Evolutionary conservation across 2,329 filamentous ascomycete genomes (phyloP), one percentile per base, ranked within the genome.

Genomic region (Sclerotinia spermophila): DNA sequence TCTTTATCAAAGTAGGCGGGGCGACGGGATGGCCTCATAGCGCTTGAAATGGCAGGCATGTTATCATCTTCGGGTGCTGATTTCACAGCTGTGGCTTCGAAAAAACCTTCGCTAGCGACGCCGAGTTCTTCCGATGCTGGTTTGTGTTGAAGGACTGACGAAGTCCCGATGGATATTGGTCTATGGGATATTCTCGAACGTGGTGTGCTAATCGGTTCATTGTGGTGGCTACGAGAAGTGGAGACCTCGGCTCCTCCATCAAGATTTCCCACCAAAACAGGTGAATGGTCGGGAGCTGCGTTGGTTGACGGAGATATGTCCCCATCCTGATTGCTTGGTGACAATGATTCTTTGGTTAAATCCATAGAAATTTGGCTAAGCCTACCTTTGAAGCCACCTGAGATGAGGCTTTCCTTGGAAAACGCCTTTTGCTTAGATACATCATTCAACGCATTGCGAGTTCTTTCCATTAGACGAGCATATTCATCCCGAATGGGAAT

Each of bases 401-500:
- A n/a, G 21, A 30, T 38, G 24, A 65, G n/a, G 10, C 17, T 42
- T 53, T 66, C 62, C 15, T 27, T 53, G 62, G 45, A 66, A 40
- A 66, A 35, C 35, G 21, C 45, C 35, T 73, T 71, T 21, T 73
- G 72, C 38, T 77, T 79, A 13, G 74, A 74, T 68, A 80, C 75
- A 56, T 76, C 73, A 30, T 73, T 72, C 10, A 80, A 73, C 27
- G 79, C 77, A 27, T 65, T 68, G 59, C 71, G 74, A 73, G 79
- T 76, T 27, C 77, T 76, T 33, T 78, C 75, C 33, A 79, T 71
- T 13, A 79, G 61, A 11, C 71, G 71, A 44, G 64, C 72, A 68
- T 80, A 79, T 67, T 79, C 78, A 33, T 77, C 70, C 72, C 76
- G 51, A 73, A 70, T 71, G 35, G 68, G 48, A n/a, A 60, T 68